A percentile compares a stretch with the other conserved stretches of the same genome.
These are phyloP conservation scores for Kwoniella newhampshirensis DNA, from an alignment of 768 basidiomycete species.

Conservation along the genomic window DNA sequence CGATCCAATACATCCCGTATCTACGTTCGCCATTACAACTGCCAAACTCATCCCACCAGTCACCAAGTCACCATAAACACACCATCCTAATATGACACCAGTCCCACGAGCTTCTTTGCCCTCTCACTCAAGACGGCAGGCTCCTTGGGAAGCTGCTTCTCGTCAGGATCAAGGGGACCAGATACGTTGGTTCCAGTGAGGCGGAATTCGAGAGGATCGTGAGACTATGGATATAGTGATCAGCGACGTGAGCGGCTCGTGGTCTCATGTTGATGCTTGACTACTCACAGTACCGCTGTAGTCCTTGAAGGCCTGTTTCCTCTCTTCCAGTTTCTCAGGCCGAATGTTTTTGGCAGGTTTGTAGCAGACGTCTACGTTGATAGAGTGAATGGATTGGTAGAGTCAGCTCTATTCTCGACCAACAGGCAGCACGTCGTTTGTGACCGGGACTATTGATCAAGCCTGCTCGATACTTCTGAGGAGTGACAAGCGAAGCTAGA, in stretches of 20 bases:
- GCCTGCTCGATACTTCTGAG: too few relatives aligned
- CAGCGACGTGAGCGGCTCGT: too few relatives aligned
- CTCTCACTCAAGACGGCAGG: slow-evolving; percentile 21
- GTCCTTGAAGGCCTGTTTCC: slow-evolving; percentile 31
- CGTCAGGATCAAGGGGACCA: slow-evolving; percentile 22
- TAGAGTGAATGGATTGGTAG: not conserved
- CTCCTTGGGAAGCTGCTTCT: slow-evolving; percentile 15
- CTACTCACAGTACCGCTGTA: slow-evolving; percentile 34
- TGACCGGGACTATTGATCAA: too few relatives aligned
- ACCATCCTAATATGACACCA: slow-evolving; percentile 18
- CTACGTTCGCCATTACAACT: not conserved
- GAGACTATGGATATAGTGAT: slow-evolving; percentile 30
- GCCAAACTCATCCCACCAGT: not conserved
- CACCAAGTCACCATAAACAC: too few relatives aligned
- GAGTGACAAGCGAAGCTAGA: not conserved
- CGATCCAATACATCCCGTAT: too few relatives aligned
- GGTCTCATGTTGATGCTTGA: too few relatives aligned
- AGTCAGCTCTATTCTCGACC: not conserved
- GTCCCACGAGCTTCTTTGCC: slow-evolving; percentile 24
- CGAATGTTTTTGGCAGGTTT: slow-evolving; percentile 44
- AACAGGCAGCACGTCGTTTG: not conserved
- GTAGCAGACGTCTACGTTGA: slow-evolving; percentile 48
- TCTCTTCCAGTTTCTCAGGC: slow-evolving; percentile 25
- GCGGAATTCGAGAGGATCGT: slow-evolving; percentile 41
- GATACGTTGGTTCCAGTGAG: slow-evolving; percentile 21